A percentile compares a stretch with the other conserved stretches of the same genome.
Conservation (phyloP, 2,329 filamentous ascomycete species). For the Colletotrichum filicis region DNA sequence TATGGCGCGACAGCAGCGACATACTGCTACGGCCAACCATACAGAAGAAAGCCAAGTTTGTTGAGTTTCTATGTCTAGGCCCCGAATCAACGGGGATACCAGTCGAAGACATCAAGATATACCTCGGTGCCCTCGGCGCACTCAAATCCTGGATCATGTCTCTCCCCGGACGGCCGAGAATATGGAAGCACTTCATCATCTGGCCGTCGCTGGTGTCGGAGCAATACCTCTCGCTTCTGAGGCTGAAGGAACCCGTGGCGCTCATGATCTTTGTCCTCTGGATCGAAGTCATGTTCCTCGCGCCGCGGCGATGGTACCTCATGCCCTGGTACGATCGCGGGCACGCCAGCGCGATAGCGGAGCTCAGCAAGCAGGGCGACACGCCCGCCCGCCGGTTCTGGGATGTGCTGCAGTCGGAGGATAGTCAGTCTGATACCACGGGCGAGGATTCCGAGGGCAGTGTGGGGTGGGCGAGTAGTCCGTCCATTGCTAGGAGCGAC, state of each 20-base stretch:
- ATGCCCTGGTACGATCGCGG: slow-evolving; percentile 31
- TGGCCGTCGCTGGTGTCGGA: slow-evolving; percentile 33
- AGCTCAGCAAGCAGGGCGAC: slow-evolving; percentile 2
- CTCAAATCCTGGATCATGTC: slow-evolving; percentile 26
- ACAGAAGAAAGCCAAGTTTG: slow-evolving; percentile 19
- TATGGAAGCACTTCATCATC: slow-evolving; percentile 36
- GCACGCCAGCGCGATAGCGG: slow-evolving; percentile 9
- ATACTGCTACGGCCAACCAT: slow-evolving; percentile 3
- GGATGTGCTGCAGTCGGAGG: slow-evolving; percentile 20
- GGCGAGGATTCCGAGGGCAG: slow-evolving; percentile 20
- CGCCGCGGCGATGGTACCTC: slow-evolving; percentile 30
- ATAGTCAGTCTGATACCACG: slow-evolving; percentile 6
- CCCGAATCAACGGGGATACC: slow-evolving; percentile 20
- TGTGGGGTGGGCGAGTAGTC: background rate
- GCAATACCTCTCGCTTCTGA: slow-evolving; percentile 25
- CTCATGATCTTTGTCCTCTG: slow-evolving; percentile 33
- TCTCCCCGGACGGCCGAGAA: slow-evolving; percentile 28
- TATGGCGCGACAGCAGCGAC: slow-evolving; percentile 27
- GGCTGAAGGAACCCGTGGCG: slow-evolving; percentile 24
- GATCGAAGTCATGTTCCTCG: slow-evolving; percentile 30
- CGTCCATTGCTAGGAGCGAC: slow-evolving; percentile 9
- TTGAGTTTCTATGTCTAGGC: slow-evolving; percentile 15
- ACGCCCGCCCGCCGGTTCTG: slow-evolving; percentile 24
- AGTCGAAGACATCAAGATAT: slow-evolving; percentile 1
- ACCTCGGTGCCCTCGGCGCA: slow-evolving; percentile 19